phyloP scores from a whole-genome alignment of 2,329 filamentous ascomycete genomes.

The Colletotrichum endophyticum region DNA sequence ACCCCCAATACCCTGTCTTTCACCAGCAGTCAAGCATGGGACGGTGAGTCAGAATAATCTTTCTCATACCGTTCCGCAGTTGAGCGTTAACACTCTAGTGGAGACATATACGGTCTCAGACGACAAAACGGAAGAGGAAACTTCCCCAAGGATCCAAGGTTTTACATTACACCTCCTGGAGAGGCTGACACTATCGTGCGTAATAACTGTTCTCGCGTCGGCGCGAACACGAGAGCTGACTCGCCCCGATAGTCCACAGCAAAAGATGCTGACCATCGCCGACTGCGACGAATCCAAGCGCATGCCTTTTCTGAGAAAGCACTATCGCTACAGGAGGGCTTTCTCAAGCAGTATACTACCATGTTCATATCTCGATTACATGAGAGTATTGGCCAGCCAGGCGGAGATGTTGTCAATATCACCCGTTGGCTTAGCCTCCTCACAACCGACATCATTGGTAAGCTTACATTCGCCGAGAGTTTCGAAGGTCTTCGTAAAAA shows the following conservation, averaged over 20 bases:
- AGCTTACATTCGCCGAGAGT: neutral
- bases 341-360: neutral
- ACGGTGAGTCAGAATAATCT: neutral
- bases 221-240: neutral
- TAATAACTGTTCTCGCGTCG: rapidly evolving
- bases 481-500: neutral
- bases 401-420: neutral
- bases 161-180: neutral
- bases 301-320: neutral
- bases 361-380: neutral
- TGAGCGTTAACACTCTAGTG: rapidly evolving
- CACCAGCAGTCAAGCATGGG: neutral
- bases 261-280: neutral
- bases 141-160: neutral
- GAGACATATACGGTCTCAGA: neutral
- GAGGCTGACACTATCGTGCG: neutral
- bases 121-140: neutral
- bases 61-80: neutral
- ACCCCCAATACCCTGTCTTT: neutral
- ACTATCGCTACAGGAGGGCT: rapidly evolving
- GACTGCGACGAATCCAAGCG: neutral
- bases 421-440: neutral
- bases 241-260: neutral
- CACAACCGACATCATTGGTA: neutral
- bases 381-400: neutral